Base-by-base conservation (phyloP, 345 rosid genomes). In the Melaleuca alternifolia region DNA sequence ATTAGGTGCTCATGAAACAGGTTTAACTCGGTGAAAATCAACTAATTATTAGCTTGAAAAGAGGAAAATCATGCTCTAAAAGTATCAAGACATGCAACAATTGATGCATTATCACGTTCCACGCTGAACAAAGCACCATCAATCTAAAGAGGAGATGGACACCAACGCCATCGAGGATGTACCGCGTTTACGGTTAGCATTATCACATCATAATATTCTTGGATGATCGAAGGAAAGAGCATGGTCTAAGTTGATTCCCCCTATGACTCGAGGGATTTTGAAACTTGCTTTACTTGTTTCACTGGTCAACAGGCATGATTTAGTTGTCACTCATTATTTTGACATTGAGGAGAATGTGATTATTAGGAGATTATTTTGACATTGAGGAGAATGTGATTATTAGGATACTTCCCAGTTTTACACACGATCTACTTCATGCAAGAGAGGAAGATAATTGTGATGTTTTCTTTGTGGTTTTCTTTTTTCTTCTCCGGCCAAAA, bases 51-150 rank as follows among this genome's bases (percentile, higher is more conserved):
- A 90, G 71, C 90, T 91, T 90, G 81, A 2, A 71, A 71, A 71
- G 81, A 71, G 81, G 81, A 71, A 71, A 37, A 71, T 71, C 81
- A 71, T 37, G 81, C 23, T 48, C 41, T 18, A 71, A 71, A 20
- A 77, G 44, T 87, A 89, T 20, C 10, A n/a, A 44, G 44, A 41
- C n/a, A 77, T 82, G 88, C 88, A 89, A 65, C 89, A 87, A 89
- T 87, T 90, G 89, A 88, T 88, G 91, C 90, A 90, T 89, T 89
- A 90, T 90, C 85, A 85, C 88, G 90, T 87, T 56, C 53, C 85
- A 54, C 79, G 62, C 75, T 79, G 85, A 84, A 88, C 85, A 85
- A 86, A 77, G 81, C 44, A 37, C 37, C 56, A 37, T 54, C 83
- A 75, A 20, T 18, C 54, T 50, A 51, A 37, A 65, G 48, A 7